Evolutionary conservation across 495 filamentous ascomycete genomes (phyloP), one percentile per base, ranked within the genome.

Genomic region (Penicillium tannophilum): DNA sequence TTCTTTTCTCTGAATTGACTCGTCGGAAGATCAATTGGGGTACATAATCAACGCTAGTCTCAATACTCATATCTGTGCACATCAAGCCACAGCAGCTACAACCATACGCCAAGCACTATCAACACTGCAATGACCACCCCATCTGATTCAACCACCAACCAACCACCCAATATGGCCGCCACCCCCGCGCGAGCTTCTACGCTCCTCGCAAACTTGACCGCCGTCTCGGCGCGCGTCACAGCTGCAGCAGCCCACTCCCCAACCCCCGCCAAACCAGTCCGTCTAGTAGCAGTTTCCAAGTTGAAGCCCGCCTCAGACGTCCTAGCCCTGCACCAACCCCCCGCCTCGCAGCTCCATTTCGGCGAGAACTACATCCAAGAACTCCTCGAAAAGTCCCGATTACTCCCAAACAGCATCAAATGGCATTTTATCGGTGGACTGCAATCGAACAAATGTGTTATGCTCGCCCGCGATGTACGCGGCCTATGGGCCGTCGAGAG

Each of bases 321-420:
- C 66, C 80, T 96, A 43, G 86, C 90, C 50, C 82, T 98, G 3
- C 88, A 95, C 77, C 76, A 84, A 57, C 64, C 81, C 1, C 79
- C 81, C 0, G 71, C 78, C 19, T 47, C 66, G 1, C 93, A 96
- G 43, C 63, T 79, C 51, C 92, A 98, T 74, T 97, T 97, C 72
- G 94, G 94, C 61, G 94, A 98, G 75, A 98, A 98, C 77, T 98
- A 98, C 79, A 82, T 90, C 14, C 92, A 97, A 76, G 94, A 98
- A 69, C 86, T 98, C 43, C 76, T 84, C 50, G 86, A 93, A 71
- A 98, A 98, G 75, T 89, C 92, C 11, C 78, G 82, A 10, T 65
- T 92, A 19, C 84, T 98, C 6, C 94, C 94, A 0, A 86, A 89
- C 0, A 82, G 76, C 19, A 89, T 98, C 55, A 80, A 83, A 54